Percentiles rank a stretch among this genome's conserved stretches.
phyloP scores from a whole-genome alignment of 108 stramenopile genomes.

The Fragilariopsis cylindrus region DNA sequence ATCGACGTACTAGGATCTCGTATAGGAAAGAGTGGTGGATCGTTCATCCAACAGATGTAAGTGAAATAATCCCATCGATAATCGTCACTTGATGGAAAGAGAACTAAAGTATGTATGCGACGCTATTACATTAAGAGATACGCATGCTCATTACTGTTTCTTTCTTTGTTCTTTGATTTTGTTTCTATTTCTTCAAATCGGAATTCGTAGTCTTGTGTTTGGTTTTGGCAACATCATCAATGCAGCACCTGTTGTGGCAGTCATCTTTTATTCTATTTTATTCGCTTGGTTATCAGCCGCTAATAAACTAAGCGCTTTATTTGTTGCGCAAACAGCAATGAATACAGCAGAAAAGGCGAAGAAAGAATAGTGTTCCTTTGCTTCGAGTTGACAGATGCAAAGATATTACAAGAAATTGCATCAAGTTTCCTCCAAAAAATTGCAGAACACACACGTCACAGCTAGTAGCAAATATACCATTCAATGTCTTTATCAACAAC shows the following conservation, averaged over 20 bases:
- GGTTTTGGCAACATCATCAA: slow-evolving; percentile 89
- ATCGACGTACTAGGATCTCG: slow-evolving; percentile 95
- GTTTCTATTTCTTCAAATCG: background rate
- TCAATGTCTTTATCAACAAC: too few relatives aligned
- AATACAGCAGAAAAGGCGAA: slow-evolving; percentile 25
- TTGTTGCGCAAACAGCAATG: slow-evolving; percentile 36
- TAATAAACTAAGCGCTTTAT: slow-evolving; percentile 69
- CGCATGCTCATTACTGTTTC: background rate
- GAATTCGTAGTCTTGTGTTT: slow-evolving; percentile 65
- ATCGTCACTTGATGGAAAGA: too few relatives aligned
- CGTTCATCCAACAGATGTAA: slow-evolving; percentile 83
- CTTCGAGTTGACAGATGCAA: too few relatives aligned
- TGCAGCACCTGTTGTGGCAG: slow-evolving; percentile 82
- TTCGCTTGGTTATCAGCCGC: slow-evolving; percentile 81
- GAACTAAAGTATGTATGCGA: too few relatives aligned
- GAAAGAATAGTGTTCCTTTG: slow-evolving; percentile 4
- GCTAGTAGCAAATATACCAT: too few relatives aligned
- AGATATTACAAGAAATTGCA: too few relatives aligned
- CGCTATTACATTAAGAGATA: too few relatives aligned
- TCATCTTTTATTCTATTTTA: slow-evolving; percentile 85
- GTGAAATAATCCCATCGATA: background rate
- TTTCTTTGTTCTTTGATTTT: background rate
- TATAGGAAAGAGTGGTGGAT: slow-evolving; percentile 95
- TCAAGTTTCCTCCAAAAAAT: too few relatives aligned
- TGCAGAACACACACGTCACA: too few relatives aligned